Conservation (phyloP, 2,329 filamentous ascomycete species). For the Pleochaeta shiraiana region DNA sequence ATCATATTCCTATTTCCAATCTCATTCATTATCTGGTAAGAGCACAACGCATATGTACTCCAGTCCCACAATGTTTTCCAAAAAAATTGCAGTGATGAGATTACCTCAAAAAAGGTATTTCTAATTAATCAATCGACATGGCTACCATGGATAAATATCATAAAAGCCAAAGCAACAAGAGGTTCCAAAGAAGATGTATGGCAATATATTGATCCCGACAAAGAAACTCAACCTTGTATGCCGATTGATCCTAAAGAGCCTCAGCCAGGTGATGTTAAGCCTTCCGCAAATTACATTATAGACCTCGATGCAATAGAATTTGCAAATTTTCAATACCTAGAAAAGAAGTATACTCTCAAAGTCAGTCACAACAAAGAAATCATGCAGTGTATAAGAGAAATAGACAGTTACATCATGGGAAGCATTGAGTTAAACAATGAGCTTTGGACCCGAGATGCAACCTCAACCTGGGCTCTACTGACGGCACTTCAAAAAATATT, state of each 20-base stretch:
- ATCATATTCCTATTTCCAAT: too few species aligned
- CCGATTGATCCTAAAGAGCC: not conserved
- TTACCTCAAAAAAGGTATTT: not conserved
- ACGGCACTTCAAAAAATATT: not conserved
- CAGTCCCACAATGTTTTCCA: too few species aligned
- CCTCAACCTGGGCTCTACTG: slow-evolving; percentile 1
- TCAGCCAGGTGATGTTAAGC: slow-evolving; percentile 1
- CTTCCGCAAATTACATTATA: not conserved
- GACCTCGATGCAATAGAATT: not conserved
- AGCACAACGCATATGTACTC: too few species aligned
- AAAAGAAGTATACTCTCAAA: not conserved
- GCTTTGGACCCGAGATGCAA: not conserved
- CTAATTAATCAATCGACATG: slow-evolving; percentile 1
- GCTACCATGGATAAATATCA: slow-evolving; percentile 1
- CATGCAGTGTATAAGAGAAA: not conserved
- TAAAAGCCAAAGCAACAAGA: not conserved
- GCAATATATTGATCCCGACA: slow-evolving; percentile 2
- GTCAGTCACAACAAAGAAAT: not conserved
- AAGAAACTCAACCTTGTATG: not conserved
- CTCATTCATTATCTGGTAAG: too few species aligned
- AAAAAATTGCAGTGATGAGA: too few species aligned
- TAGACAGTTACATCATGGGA: slow-evolving; percentile 3
- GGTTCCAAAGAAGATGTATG: not conserved
- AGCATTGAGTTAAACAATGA: slow-evolving; percentile 2
- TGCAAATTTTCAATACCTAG: slow-evolving; percentile 1